These are phyloP conservation scores for Lentinula lateritia DNA, from an alignment of 768 basidiomycete genomes.

Conservation along the genomic window DNA sequence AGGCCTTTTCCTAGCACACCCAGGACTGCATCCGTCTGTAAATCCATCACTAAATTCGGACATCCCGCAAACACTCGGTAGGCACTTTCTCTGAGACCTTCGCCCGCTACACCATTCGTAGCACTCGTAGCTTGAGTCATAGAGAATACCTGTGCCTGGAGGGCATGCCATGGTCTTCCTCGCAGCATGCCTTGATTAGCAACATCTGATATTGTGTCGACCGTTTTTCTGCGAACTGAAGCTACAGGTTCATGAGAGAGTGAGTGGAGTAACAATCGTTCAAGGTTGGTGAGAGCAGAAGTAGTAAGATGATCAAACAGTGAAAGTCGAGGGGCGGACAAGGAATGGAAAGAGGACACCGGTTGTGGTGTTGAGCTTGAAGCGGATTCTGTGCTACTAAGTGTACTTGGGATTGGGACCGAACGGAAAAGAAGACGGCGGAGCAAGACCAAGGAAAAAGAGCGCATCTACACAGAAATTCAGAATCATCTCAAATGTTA, in stretches of 20 bases:
- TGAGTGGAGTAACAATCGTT: conserved; percentile 67
- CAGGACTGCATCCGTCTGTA: conserved; percentile 66
- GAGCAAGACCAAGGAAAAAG: conserved; percentile 77
- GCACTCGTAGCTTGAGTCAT: conserved; percentile 31
- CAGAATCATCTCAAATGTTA: background rate
- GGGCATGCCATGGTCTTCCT: conserved; percentile 77
- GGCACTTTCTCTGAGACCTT: conserved; percentile 50
- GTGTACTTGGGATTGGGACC: conserved; percentile 22
- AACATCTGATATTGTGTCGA: conserved; percentile 73
- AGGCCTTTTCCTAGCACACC: conserved; percentile 63
- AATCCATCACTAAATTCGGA: conserved; percentile 71
- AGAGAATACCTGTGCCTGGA: conserved; percentile 65
- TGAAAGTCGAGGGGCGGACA: conserved; percentile 35
- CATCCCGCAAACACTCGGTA: conserved; percentile 70
- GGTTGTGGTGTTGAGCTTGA: background rate
- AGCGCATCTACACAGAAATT: conserved; percentile 60
- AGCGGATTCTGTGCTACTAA: background rate
- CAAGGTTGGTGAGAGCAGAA: conserved; percentile 59
- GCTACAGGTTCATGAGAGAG: conserved; percentile 54
- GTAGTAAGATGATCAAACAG: conserved; percentile 75
- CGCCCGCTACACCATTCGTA: conserved; percentile 13
- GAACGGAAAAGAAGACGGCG: conserved; percentile 73
- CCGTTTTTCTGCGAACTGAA: conserved; percentile 62
- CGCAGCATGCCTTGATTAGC: conserved; percentile 70
- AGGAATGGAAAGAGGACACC: background rate